Base-by-base conservation (phyloP, 768 basidiomycete genomes). In the Paxillus ammoniavirescens region DNA sequence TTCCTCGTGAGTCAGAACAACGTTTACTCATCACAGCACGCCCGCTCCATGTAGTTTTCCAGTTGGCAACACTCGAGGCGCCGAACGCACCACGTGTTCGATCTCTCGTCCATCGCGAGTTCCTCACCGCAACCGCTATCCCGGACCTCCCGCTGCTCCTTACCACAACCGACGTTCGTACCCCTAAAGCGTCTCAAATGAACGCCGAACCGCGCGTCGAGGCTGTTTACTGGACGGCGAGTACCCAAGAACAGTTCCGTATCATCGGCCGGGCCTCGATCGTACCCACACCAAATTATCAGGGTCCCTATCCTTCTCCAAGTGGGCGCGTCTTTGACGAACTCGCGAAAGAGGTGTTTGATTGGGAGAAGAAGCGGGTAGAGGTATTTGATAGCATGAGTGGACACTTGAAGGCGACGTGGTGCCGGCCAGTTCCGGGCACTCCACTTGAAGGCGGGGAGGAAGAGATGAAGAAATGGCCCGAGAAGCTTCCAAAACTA, bases 221-320 rank as follows among this genome's bases (percentile, higher is more conserved):
- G 65, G 58, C 86, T 41, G 81, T 77, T 10, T 93, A 87, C 84
- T 94, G 90, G 89, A 78, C 85, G 49, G 75, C 79, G 30, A 77
- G 79, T 18, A 77, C 82, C 0, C 67, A 77, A 49, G 84, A 89
- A 64, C 92, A 95, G 62, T 92, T 85, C 65, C 84, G 93, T 44
- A 71, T 95, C 62, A 55, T 73, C 0, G 91, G 85, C 1, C 67
- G 66, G 13, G 81, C 80, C 18, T 76, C 73, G 64, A 57, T 91
- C 54, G 73, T 91, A 18, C 82, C 87, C 1, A 60, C 74, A 0
- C 78, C 81, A 0, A 56, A 62, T 6, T 75, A 80, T 58, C n/a
- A 48, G 41, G 64, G 62, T 12, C 10, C 56, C 6, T 58, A 58
- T 9, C 56, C 61, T 56, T 33, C 47, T 18, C 50, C 45, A 2